Conservation (phyloP, 768 basidiomycete genomes). For the Tylopilus sp. region DNA sequence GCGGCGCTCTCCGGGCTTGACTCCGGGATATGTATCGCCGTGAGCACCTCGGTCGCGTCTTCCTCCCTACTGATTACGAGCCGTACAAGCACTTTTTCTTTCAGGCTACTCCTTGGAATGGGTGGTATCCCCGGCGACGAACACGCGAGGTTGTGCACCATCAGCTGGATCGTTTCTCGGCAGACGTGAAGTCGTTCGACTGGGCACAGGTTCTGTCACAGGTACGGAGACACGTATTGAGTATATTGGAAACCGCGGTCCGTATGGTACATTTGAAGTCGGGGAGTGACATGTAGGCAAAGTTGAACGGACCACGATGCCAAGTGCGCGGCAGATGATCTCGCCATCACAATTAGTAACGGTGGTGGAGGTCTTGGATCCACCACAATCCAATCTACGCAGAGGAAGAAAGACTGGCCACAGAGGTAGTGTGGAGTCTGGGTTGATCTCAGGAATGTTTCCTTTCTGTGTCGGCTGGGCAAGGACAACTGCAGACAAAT, state of each 20-base stretch:
- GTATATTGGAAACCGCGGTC: slow-evolving; percentile 51
- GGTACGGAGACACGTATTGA: slow-evolving; percentile 43
- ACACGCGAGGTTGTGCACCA: slow-evolving; percentile 54
- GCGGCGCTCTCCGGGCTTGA: slow-evolving; percentile 27
- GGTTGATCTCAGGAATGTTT: background rate
- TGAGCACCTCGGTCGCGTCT: slow-evolving; percentile 55
- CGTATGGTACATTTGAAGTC: slow-evolving; percentile 55
- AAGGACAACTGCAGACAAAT: too few species aligned
- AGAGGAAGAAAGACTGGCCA: slow-evolving; percentile 72
- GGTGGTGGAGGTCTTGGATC: slow-evolving; percentile 81
- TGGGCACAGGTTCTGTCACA: slow-evolving; percentile 33
- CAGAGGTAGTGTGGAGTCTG: slow-evolving; percentile 27
- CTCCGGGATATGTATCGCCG: slow-evolving; percentile 63
- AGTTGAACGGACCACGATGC: slow-evolving; percentile 87
- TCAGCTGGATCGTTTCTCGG: slow-evolving; percentile 66
- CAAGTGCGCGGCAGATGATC: slow-evolving; percentile 62
- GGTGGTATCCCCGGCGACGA: slow-evolving; percentile 36
- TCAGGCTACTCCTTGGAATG: slow-evolving; percentile 34
- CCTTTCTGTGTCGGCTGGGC: background rate
- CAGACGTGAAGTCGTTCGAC: slow-evolving; percentile 82
- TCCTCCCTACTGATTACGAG: slow-evolving; percentile 53
- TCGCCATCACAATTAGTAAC: slow-evolving; percentile 56
- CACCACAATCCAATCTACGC: slow-evolving; percentile 87
- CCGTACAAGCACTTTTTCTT: slow-evolving; percentile 44
- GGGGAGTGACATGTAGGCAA: slow-evolving; percentile 66